Evolutionary conservation across 345 rosid genomes (phyloP).

Genomic region (Melastoma malabathricum): DNA sequence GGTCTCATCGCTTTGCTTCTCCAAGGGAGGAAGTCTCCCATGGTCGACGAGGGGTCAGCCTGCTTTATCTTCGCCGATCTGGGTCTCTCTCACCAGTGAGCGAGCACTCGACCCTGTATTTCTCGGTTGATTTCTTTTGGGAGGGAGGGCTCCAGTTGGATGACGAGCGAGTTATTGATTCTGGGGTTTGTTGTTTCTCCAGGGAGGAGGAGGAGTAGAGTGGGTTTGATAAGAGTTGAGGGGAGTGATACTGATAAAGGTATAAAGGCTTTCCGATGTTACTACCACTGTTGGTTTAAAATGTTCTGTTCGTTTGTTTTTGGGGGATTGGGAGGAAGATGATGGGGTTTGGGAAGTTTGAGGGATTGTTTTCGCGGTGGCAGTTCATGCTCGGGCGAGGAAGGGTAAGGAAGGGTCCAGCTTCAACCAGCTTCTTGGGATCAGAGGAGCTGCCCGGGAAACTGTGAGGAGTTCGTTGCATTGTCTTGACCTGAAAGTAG

Average conservation of each 20-base stretch:
- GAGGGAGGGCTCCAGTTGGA: no score
- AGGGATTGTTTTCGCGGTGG: not conserved
- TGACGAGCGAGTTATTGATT: no score
- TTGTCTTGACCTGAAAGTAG: no score
- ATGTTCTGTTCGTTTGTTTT: no score
- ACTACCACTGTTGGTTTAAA: no score
- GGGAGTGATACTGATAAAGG: slow-evolving; percentile 80
- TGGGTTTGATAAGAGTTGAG: slow-evolving; percentile 43
- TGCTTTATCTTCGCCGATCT: slow-evolving; percentile 10
- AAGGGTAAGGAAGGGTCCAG: slow-evolving; percentile 61
- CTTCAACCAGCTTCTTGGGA: slow-evolving; percentile 91
- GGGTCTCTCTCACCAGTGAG: slow-evolving; percentile 45
- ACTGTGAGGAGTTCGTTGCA: slow-evolving; percentile 28
- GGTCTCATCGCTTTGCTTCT: slow-evolving; percentile 26
- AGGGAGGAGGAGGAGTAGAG: slow-evolving; percentile 64
- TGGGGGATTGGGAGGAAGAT: not conserved
- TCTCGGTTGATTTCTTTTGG: no score
- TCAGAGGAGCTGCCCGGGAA: slow-evolving; percentile 91
- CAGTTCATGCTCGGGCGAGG: slow-evolving; percentile 56
- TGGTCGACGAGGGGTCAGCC: no score
- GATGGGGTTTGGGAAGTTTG: not conserved
- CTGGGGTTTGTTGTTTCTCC: slow-evolving; percentile 3
- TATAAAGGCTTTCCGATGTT: slow-evolving; percentile 3
- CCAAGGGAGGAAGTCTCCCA: slow-evolving; percentile 2
- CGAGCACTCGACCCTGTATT: slow-evolving; percentile 10